Evolutionary conservation across 202 grass and related monocot genomes (phyloP).

Genomic region (Tripidium arundinaceum): DNA sequence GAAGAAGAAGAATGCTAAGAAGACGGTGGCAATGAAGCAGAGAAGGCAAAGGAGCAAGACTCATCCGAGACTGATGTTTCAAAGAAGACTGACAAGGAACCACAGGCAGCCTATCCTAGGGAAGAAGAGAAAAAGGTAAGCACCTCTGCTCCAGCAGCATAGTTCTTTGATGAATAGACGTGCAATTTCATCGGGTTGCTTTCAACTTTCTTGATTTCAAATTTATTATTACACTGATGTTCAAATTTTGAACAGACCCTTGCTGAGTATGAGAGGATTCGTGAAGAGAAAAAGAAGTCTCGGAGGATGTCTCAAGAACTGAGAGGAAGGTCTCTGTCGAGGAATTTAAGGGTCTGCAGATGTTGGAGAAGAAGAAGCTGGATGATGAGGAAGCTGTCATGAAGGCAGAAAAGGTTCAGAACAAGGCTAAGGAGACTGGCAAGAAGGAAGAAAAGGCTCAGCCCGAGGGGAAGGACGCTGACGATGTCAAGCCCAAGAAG

Average conservation of each 20-base stretch:
- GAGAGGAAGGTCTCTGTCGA: constrained; percentile 28
- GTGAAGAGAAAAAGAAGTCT: constrained; percentile 36
- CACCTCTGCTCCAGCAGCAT: not conserved
- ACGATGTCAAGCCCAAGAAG: constrained; percentile 14
- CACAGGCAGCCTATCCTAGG: not conserved
- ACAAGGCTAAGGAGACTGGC: not conserved
- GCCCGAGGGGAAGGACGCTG: not conserved
- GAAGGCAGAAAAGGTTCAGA: constrained; percentile 8
- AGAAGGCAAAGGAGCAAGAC: not conserved
- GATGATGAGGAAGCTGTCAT: constrained; percentile 36
- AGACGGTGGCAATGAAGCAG: not conserved
- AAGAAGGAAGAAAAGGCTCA: not conserved
- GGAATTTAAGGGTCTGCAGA: constrained; percentile 16
- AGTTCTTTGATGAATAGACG: not conserved
- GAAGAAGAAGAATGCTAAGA: constrained; percentile 6
- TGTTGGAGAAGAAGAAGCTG: constrained; percentile 39
- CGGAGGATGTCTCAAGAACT: not conserved
- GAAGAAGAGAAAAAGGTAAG: constrained; percentile 20
- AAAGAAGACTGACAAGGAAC: not conserved
- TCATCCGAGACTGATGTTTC: not conserved
- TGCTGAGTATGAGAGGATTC: constrained; percentile 50
- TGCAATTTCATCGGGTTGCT: not conserved
- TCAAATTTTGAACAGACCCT: constrained; percentile 34
- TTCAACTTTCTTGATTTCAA: not conserved
- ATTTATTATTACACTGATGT: not conserved